These are phyloP conservation scores for Trypanosoma theileri DNA, from an alignment of 208 protist species.

Conservation along the genomic window DNA sequence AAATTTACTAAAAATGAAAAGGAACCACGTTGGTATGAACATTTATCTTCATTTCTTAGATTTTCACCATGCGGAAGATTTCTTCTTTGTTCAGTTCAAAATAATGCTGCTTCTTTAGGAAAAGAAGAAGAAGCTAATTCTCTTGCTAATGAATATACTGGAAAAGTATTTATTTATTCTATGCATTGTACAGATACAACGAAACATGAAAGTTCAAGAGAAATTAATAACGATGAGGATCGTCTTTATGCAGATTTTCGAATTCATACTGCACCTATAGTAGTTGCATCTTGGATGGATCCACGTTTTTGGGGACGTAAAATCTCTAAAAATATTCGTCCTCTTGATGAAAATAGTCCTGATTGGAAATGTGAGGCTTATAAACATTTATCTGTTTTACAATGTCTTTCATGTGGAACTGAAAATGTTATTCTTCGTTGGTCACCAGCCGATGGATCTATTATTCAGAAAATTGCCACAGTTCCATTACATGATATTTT, in stretches of 20 bases:
- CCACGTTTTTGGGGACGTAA: conserved; percentile 56
- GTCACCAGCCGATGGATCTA: conserved; percentile 52
- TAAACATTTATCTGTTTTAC: conserved; percentile 48
- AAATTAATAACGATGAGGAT: conserved; percentile 2
- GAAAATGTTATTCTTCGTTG: conserved; percentile 68
- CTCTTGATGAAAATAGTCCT: conserved; percentile 24
- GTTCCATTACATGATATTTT: conserved; percentile 51
- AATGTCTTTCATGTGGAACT: conserved; percentile 58
- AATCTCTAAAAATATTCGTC: conserved; percentile 20
- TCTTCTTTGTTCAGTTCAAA: conserved; percentile 65
- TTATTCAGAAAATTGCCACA: conserved; percentile 59
- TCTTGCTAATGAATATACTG: conserved; percentile 23
- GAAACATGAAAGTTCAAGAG: not conserved
- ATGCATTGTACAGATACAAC: conserved; percentile 39
- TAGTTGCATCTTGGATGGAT: conserved; percentile 62
- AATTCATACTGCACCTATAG: conserved; percentile 38
- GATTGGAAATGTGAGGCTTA: conserved; percentile 47
- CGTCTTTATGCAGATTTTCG: conserved; percentile 43
- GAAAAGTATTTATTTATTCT: conserved; percentile 65
- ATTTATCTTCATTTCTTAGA: conserved; percentile 37
- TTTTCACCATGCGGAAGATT: conserved; percentile 70
- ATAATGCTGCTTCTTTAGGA: conserved; percentile 20
- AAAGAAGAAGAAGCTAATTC: conserved; percentile 16
- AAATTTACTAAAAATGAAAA: conserved; percentile 29
- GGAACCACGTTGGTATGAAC: conserved; percentile 67